Evolutionary conservation across 306 rosid genomes (phyloP), one percentile per base, ranked within the genome.

Genomic region (Ceratonia siliqua): DNA sequence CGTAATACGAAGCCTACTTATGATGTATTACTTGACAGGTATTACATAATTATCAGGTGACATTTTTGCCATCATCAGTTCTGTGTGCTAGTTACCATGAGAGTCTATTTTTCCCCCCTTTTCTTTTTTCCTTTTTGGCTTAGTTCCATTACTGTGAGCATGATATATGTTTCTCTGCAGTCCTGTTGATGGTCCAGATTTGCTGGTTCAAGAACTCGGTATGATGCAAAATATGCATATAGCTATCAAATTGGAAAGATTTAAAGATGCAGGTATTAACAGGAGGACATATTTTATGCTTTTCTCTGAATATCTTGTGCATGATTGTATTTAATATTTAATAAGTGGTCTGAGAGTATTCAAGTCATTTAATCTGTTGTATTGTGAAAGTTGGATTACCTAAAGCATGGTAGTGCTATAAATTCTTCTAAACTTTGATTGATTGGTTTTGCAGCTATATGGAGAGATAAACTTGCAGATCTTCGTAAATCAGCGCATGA

Each of bases 1-100:
- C 92, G 42, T 4, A 70, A 83, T 62, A 73, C 75, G 61, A 95
- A 82, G 76, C 62, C 92, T 54, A 69, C 77, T 62, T 95, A 87
- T 74, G 97, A 95, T 78, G 97, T 92, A 75, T 72, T 83, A 54
- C 99, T 95, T 73, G 98, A 95, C 87, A 92, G 98, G 99, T 95
- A 86, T 39, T 80, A 54, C 70, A 49, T 78, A 57, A 42, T 64
- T 78, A 58, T 71, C 67, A 36, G 21, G 46, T 48, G 46, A 25
- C 43, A 24, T 33, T 54, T 78, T 62, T 46, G 33, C 70, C 50
- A 1, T 42, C 4, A n/a, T 79, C 66, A 54, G 28, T 74, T 55
- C 17, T 62, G 15, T 32, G 54, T 49, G 24, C 33, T 22, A 76
- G 70, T 63, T 33, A n/a, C 61, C 35, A 5, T 18, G 14, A n/a